These are phyloP conservation scores for Pedinophyceae sp. DNA, from an alignment of 139 green algal genomes.

Conservation along the genomic window DNA sequence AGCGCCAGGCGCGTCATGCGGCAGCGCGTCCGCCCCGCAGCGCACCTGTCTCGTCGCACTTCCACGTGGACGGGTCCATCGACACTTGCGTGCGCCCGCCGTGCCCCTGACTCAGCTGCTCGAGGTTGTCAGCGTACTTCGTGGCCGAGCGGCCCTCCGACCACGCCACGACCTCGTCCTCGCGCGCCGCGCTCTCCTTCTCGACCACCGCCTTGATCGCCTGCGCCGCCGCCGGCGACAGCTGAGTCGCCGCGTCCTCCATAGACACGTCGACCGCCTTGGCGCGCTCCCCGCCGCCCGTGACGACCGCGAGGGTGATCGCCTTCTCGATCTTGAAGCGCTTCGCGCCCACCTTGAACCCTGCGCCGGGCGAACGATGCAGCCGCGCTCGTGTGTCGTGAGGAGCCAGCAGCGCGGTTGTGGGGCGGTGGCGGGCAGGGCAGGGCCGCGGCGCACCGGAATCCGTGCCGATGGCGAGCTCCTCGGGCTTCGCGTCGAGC, in stretches of 20 bases:
- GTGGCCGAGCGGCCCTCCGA: conserved; percentile 60
- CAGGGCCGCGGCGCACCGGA: no score
- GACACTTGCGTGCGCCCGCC: conserved; percentile 23
- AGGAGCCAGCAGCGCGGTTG: conserved; percentile 4
- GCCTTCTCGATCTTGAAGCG: conserved; percentile 19
- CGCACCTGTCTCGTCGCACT: conserved; percentile 80
- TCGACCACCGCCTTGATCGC: conserved; percentile 38
- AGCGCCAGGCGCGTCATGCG: no score
- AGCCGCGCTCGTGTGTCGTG: background rate
- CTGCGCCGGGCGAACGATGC: conserved; percentile 14
- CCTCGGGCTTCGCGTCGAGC: conserved; percentile 16
- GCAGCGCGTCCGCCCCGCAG: no score
- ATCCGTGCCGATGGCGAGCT: conserved; percentile 42
- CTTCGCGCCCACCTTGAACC: conserved; percentile 25
- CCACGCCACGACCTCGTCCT: conserved; percentile 48
- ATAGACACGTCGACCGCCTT: no score
- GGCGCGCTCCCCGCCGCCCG: conserved; percentile 16
- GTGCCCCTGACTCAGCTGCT: conserved; percentile 46
- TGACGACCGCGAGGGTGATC: conserved; percentile 15
- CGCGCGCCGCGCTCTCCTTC: conserved; percentile 42
- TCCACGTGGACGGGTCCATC: conserved; percentile 64
- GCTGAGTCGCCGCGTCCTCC: no score
- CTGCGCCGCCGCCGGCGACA: conserved; percentile 60
- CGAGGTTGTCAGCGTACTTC: conserved; percentile 65
- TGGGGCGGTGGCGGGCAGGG: no score